Conservation (phyloP, 106 monocot species). For the Allium cepa region DNA sequence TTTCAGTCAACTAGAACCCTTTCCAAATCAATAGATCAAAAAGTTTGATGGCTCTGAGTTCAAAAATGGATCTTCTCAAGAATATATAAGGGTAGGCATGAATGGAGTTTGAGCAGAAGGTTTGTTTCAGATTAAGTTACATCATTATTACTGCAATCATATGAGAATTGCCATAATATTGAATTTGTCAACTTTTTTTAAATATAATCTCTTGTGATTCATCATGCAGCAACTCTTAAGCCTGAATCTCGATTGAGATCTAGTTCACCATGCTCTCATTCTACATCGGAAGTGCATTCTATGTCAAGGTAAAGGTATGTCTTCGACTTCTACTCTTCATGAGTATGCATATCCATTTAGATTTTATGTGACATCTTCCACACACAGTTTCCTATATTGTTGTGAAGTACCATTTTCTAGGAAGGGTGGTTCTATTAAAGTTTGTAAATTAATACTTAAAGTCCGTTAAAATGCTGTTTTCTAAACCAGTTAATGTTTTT, state of each 20-base stretch:
- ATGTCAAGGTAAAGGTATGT: constrained; percentile 9
- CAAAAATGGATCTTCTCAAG: constrained; percentile 62
- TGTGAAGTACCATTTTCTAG: too few species aligned
- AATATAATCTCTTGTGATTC: neutral
- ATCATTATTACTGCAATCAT: too few species aligned
- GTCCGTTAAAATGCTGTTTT: too few species aligned
- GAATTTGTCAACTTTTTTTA: neutral
- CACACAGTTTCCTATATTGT: too few species aligned
- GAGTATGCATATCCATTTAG: too few species aligned
- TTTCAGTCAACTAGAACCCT: too few species aligned
- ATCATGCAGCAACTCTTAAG: constrained; percentile 19
- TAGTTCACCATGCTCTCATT: constrained; percentile 12
- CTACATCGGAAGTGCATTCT: constrained; percentile 1
- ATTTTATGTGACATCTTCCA: too few species aligned
- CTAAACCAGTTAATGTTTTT: too few species aligned
- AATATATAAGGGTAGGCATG: constrained; percentile 54
- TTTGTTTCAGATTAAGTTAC: neutral
- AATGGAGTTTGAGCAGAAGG: constrained; percentile 6
- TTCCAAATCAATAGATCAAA: constrained; percentile 38
- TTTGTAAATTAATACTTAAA: too few species aligned
- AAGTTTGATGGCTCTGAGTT: constrained; percentile 90
- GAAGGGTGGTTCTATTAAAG: too few species aligned
- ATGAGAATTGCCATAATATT: neutral
- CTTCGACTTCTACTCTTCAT: too few species aligned
- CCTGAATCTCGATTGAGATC: constrained; percentile 11